These are phyloP conservation scores for Stylonectria norvegica DNA, from an alignment of 2,329 filamentous ascomycete genomes.

Conservation along the genomic window DNA sequence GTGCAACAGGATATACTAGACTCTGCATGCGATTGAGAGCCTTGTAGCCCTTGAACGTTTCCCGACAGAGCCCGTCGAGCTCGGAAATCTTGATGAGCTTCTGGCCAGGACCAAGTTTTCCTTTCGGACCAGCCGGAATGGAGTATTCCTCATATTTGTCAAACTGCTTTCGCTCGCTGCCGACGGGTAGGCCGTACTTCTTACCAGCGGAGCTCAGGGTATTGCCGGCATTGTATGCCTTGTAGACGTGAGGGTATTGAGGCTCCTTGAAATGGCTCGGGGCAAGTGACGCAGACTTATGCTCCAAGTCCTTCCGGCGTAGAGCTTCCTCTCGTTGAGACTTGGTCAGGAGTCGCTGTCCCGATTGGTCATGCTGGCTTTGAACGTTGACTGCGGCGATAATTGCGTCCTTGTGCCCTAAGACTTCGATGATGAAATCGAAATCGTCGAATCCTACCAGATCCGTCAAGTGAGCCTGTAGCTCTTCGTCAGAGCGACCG, in stretches of 20 bases:
- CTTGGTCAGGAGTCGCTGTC: slow-evolving; percentile 62
- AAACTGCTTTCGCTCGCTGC: slow-evolving; percentile 66
- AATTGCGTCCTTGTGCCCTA: slow-evolving; percentile 71
- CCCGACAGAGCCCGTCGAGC: slow-evolving; percentile 82
- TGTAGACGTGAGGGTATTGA: slow-evolving; percentile 93
- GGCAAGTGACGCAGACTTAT: slow-evolving; percentile 73
- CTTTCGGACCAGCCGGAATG: slow-evolving; percentile 79
- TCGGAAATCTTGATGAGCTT: slow-evolving; percentile 75
- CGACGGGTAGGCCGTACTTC: slow-evolving; percentile 77
- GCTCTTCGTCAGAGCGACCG: slow-evolving; percentile 68
- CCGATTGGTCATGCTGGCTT: slow-evolving; percentile 33
- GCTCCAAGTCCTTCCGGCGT: slow-evolving; percentile 70
- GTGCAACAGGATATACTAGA: slow-evolving; percentile 89
- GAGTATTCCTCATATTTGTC: slow-evolving; percentile 85
- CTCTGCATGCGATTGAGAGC: slow-evolving; percentile 97
- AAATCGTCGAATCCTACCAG: slow-evolving; percentile 90
- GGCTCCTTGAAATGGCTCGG: slow-evolving; percentile 69
- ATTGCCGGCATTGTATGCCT: slow-evolving; percentile 77
- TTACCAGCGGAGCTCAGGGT: slow-evolving; percentile 74
- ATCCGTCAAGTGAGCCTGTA: slow-evolving; percentile 88
- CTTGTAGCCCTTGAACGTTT: slow-evolving; percentile 94
- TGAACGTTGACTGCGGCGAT: slow-evolving; percentile 43
- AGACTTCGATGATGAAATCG: slow-evolving; percentile 88
- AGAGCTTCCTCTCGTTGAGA: slow-evolving; percentile 77
- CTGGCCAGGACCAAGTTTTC: slow-evolving; percentile 67